Conservation (phyloP, 768 basidiomycete species). For the Pleurotus ostreatus region DNA sequence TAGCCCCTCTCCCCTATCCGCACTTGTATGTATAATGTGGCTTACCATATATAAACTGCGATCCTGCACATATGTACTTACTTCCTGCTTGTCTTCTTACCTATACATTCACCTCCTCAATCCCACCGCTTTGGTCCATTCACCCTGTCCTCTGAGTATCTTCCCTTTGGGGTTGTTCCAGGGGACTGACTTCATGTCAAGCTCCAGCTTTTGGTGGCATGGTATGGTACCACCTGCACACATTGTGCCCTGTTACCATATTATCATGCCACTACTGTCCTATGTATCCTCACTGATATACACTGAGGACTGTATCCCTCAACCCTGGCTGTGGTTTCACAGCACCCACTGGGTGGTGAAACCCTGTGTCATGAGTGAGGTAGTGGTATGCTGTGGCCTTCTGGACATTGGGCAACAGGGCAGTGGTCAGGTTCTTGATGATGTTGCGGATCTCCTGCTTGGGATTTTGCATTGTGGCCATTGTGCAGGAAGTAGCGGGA, state of each 20-base stretch:
- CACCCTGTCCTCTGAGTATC: no score
- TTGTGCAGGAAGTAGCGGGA: not conserved
- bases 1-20: no score
- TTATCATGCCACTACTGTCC: not conserved
- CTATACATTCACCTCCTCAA: no score
- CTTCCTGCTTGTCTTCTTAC: no score
- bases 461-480: slow-evolving; percentile 49
- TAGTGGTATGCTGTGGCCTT: slow-evolving; percentile 43
- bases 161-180: no score
- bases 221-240: slow-evolving; percentile 56
- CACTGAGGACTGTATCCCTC: slow-evolving; percentile 49
- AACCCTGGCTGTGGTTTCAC: slow-evolving; percentile 44
- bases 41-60: no score
- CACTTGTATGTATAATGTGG: no score
- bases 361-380: slow-evolving; percentile 49
- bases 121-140: no score
- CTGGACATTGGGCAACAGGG: slow-evolving; percentile 46
- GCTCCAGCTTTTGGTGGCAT: slow-evolving; percentile 46
- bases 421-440: slow-evolving; percentile 40
- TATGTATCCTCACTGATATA: slow-evolving; percentile 46
- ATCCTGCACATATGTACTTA: no score
- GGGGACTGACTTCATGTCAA: slow-evolving; percentile 10
- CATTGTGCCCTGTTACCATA: not conserved
- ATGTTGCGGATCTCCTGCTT: slow-evolving; percentile 43
- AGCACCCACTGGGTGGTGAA: slow-evolving; percentile 56